Base-by-base conservation (phyloP, 164 flowering plant genomes). In the Berberis vulgaris region DNA sequence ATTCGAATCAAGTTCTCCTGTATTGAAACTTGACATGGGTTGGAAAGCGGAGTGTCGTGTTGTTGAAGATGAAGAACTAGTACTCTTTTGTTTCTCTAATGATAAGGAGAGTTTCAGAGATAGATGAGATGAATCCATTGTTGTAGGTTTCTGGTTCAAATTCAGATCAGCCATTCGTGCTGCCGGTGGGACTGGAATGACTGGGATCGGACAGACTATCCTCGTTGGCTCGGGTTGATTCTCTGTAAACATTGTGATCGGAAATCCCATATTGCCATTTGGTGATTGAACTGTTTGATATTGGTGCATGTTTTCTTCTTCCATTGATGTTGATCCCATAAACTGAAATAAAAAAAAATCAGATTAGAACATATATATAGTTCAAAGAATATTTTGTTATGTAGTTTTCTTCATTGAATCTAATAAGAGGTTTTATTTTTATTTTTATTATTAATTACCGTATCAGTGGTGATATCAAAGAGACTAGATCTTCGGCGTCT, bases 401-500 rank as follows among this genome's bases (percentile, higher is more conserved):
- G n/a, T 26, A 26, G 26, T 26, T 26, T 26, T 26, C 26, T 26
- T 26, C 26, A 26, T 26, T 26, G 26, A 26, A 26, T 26, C 26
- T 26, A 0, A 26, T 0, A 26, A 26, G 26, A 26, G 26, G 26
- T 26, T 26, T 26, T 26, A 0, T 26, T 26, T 26, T 26, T 26
- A 26, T n/a, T n/a, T n/a, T n/a, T n/a, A 26, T 26, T 26, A 26
- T 26, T 26, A 26, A 26, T 26, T 26, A 26, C 26, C 26, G 26
- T 26, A 26, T 64, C 70, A 4, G 95, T 78, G 26, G 96, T 87
- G 70, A 92, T 92, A 70, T 92, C 98, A 41, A 89, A 89, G 54
- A 92, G 93, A 63, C 98, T 92, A 59, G 96, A 83, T 73, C 98
- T 67, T 11, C 98, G 92, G 45, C 96, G 86, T 2, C 96, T 59